phyloP scores from a whole-genome alignment of 1,284 basidiomycete species.

The Ganoderma leucocontextum region DNA sequence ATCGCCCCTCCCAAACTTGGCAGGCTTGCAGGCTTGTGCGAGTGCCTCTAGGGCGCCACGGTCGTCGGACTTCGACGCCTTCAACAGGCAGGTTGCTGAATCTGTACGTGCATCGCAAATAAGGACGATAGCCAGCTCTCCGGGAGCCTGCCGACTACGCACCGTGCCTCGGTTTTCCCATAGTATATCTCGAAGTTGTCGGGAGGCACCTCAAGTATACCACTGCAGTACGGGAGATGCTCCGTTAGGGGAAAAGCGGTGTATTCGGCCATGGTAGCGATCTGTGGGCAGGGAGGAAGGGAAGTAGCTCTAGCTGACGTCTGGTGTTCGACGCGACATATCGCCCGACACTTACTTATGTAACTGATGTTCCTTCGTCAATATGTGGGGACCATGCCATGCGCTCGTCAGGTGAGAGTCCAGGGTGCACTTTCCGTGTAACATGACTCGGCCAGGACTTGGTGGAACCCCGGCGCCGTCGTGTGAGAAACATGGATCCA shows the following conservation, averaged over 20 bases:
- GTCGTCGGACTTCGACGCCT: not conserved
- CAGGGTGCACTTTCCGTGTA: not conserved
- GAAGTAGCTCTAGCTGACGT: not conserved
- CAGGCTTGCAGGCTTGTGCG: not conserved
- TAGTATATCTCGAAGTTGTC: slow-evolving; percentile 24
- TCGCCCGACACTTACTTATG: not conserved
- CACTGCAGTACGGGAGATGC: slow-evolving; percentile 21
- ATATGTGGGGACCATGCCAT: not conserved
- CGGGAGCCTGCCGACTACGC: not conserved
- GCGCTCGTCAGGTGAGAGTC: not conserved
- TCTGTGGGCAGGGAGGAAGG: not conserved
- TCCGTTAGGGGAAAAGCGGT: not conserved
- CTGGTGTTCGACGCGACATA: not conserved
- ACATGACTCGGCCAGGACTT: not conserved
- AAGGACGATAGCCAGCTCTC: not conserved
- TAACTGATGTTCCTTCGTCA: not conserved
- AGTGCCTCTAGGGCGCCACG: not conserved
- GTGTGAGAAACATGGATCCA: slow-evolving; percentile 1
- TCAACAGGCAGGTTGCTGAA: not conserved
- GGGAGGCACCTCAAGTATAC: slow-evolving; percentile 7
- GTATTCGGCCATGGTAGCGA: not conserved
- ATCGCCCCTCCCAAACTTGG: not conserved
- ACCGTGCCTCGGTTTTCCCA: slow-evolving; percentile 21
- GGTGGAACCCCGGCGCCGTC: not conserved
- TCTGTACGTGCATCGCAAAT: not conserved